A percentile compares a stretch with the other conserved stretches of the same genome.
Conservation (phyloP, 306 rosid genomes). For the Vigna hirtella region DNA sequence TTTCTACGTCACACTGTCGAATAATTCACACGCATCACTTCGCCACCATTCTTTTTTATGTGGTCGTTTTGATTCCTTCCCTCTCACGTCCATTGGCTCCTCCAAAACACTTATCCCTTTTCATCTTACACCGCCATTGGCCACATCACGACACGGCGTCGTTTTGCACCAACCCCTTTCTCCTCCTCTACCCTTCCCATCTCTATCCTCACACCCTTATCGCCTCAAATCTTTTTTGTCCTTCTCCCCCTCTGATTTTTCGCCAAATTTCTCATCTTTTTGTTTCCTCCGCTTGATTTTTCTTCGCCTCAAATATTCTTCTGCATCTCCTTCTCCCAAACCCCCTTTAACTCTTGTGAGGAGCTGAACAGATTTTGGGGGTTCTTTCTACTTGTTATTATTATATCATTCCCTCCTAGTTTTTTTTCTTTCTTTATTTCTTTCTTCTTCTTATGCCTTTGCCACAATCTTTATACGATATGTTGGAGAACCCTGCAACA, state of each 20-base stretch:
- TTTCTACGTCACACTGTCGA: conserved; percentile 3
- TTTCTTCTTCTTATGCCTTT: conserved; percentile 30
- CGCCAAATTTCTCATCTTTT: conserved; percentile 43
- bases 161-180: not conserved
- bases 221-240: conserved; percentile 12
- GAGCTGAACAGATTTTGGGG: conserved; percentile 25
- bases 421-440: too few species aligned
- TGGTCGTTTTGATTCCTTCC: conserved; percentile 31
- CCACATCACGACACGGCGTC: conserved; percentile 44
- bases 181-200: conserved; percentile 41
- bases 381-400: not conserved
- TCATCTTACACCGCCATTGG: conserved; percentile 8
- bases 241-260: conserved; percentile 38
- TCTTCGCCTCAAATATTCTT: conserved; percentile 17
- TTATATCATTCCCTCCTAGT: not conserved
- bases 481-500: conserved; percentile 48
- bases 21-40: conserved; percentile 39
- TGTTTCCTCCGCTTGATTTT: conserved; percentile 13
- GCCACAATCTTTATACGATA: conserved; percentile 37
- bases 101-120: conserved; percentile 28
- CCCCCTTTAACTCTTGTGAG: conserved; percentile 22
- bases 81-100: conserved; percentile 30
- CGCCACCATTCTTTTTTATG: conserved; percentile 10
- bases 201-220: conserved; percentile 15
- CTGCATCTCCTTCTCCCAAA: not conserved